Evolutionary conservation across 148 eudicot genomes (phyloP).

Genomic region (Amaranthus cruentus): DNA sequence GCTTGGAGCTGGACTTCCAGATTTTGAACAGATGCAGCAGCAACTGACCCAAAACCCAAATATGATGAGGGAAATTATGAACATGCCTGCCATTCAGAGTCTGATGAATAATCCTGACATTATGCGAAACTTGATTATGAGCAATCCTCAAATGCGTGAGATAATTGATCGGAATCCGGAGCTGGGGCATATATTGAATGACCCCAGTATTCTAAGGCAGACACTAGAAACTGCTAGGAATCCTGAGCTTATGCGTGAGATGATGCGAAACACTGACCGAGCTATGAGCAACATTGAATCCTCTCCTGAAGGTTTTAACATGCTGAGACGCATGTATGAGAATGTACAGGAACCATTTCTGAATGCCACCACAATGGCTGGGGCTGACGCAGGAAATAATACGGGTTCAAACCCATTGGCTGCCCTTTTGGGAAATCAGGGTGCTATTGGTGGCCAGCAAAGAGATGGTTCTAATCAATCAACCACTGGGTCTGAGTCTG

Average conservation of each 20-base stretch:
- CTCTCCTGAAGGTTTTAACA: constrained; percentile 95
- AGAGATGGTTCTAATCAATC: constrained; percentile 56
- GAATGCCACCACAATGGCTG: constrained; percentile 85
- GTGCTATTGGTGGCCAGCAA: constrained; percentile 45
- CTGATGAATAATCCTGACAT: constrained; percentile 90
- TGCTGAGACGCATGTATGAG: constrained; percentile 99
- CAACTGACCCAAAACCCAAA: constrained; percentile 88
- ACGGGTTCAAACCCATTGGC: constrained; percentile 74
- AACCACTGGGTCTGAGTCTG: constrained; percentile 60
- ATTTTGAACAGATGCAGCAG: constrained; percentile 86
- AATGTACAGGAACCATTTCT: constrained; percentile 96
- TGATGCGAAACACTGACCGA: constrained; percentile 99
- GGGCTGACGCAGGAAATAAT: constrained; percentile 48
- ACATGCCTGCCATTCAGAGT: constrained; percentile 87
- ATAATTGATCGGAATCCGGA: constrained; percentile 93
- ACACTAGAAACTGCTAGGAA: constrained; percentile 94
- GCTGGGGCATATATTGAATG: constrained; percentile 89
- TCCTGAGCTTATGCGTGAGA: constrained; percentile 98
- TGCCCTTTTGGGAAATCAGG: constrained; percentile 81
- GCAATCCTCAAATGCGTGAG: constrained; percentile 95
- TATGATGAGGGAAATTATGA: constrained; percentile 97
- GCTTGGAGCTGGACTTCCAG: constrained; percentile 81
- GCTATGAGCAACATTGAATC: constrained; percentile 99
- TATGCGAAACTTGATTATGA: constrained; percentile 80
- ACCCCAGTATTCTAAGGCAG: constrained; percentile 89